Evolutionary conservation across 2,329 filamentous ascomycete genomes (phyloP), one percentile per base, ranked within the genome.

Genomic region (Alternaria sp.): DNA sequence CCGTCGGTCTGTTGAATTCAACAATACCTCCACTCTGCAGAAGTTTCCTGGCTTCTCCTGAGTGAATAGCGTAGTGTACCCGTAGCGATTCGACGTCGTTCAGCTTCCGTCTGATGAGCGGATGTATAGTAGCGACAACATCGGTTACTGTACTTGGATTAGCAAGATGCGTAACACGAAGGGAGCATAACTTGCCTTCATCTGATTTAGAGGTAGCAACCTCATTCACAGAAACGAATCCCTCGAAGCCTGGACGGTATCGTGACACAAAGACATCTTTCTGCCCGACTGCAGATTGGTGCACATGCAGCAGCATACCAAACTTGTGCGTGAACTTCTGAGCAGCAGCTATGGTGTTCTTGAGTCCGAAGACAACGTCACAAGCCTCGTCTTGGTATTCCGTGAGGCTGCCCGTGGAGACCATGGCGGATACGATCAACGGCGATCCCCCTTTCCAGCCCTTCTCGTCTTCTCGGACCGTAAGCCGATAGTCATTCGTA

Each of bases 241-340:
- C 61, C 17, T 24, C 24, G 51, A 67, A 53, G 48, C 75, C 73
- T 11, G 74, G 74, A 11, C 60, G 58, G 34, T 69, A 52, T 29
- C 66, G 61, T 1, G 72, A 71, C 29, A 77, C 60, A 53, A 64
- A 75, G 8, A 75, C 68, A 31, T 64, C 46, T 10, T 50, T 50
- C 10, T 58, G 11, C 14, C 46, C 59, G 3, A 66, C 23, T 21
- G 34, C 29, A 9, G 61, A 51, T n/a, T 51, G 31, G 31, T 61
- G 51, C 11, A 66, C 1, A 5, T 52, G 42, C n/a, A 68, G 23
- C 1, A 34, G 10, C 7, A 45, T 4, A 4, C 60, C 53, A 8
- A 65, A 51, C 8, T 31, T 41, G 13, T 37, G 61, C 1, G 11
- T 11, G 11, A 53, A 58, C 2, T 34, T 4, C 10, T 14, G 23